phyloP scores from a whole-genome alignment of 371 early-diverging fungal genomes.

The Mortierella sp. region DNA sequence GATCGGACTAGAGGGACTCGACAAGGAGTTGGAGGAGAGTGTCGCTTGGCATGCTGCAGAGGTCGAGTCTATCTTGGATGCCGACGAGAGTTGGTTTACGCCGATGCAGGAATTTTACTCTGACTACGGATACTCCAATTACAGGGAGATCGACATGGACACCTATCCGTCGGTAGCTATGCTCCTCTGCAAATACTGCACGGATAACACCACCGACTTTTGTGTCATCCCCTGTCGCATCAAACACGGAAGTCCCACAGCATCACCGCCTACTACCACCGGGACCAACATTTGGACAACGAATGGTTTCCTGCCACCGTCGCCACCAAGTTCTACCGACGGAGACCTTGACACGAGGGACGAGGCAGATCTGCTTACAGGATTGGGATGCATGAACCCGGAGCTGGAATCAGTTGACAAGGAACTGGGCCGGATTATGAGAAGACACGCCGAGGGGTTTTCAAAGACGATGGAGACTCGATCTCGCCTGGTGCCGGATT shows the following conservation, averaged over 20 bases:
- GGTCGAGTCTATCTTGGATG: neutral
- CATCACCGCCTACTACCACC: too few relatives aligned
- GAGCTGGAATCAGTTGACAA: neutral
- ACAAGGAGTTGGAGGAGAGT: neutral
- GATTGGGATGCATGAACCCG: too few relatives aligned
- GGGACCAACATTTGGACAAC: too few relatives aligned
- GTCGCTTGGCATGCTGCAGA: neutral
- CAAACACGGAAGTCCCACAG: too few relatives aligned
- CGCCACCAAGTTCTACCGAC: too few relatives aligned
- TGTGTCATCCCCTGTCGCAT: neutral
- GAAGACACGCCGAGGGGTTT: neutral
- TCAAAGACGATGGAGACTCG: neutral
- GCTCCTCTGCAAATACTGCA: neutral
- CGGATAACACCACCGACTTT: neutral
- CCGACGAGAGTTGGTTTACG: neutral
- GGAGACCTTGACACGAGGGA: too few relatives aligned
- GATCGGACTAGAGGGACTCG: neutral
- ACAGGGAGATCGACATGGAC: neutral
- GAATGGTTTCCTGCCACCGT: too few relatives aligned
- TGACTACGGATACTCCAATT: neutral
- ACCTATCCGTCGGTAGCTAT: neutral
- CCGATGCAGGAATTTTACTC: neutral
- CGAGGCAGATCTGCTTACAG: too few relatives aligned
- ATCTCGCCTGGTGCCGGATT: neutral
- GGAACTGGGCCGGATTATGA: neutral